Evolutionary conservation across 2,329 filamentous ascomycete genomes (phyloP), one percentile per base, ranked within the genome.

Genomic region (Metarhizium humberi): DNA sequence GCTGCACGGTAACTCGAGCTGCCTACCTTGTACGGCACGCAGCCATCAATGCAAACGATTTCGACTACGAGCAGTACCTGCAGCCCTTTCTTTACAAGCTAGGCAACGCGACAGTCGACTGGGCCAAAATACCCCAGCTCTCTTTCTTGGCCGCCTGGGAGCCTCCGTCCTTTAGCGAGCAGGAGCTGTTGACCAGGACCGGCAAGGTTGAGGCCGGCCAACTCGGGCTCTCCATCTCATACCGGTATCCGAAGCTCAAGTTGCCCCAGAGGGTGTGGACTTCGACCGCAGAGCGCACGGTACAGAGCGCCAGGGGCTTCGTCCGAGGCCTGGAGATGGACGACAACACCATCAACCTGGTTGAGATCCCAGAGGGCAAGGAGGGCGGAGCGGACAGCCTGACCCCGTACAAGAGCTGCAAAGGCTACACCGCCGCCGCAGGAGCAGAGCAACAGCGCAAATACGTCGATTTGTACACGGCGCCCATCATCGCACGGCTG

Each of bases 271-370:
- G 76, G 51, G 73, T 86, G 2, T 86, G 82, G 82, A 76, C 82
- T 2, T 83, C 80, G 6, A 84, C 81, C 0, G 82, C 84, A 0
- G 82, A 85, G 66, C 71, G 84, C 18, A 86, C 83, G 0, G 71
- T 75, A 47, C 75, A 81, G 65, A 82, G 78, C 8, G 81, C 83
- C 0, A 69, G 80, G 61, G 76, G 78, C 0, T 76, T 87, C 16
- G 80, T 83, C 30, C 73, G 77, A 3, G 82, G 81, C 0, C 70
- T 84, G 10, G 78, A 82, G 59, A 67, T 70, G 4, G 75, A 76
- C 48, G 78, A 77, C 59, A 75, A 78, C 57, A 71, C 72, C 52
- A 83, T 84, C 57, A 69, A 78, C 50, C 72, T 83, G 7, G 74
- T 82, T 48, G 72, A 73, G 59, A 71, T 86, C 52, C 77, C 77